Evolutionary conservation across 441 rosid genomes (phyloP).

Genomic region (Breynia disticha): DNA sequence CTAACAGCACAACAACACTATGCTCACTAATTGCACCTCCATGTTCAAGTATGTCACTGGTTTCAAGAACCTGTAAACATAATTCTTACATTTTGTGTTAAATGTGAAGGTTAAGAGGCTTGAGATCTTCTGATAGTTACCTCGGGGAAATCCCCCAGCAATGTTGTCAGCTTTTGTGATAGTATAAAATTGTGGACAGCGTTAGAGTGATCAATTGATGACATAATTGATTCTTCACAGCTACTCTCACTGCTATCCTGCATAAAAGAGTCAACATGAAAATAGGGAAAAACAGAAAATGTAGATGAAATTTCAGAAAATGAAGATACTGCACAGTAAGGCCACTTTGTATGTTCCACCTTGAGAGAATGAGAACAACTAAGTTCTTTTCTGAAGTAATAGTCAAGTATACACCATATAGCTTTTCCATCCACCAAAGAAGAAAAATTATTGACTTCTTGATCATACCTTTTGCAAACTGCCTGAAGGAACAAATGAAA

Average conservation of each 20-base stretch:
- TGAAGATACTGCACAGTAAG: conserved; percentile 4
- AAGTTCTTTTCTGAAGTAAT: conserved; percentile 73
- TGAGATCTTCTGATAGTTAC: conserved; percentile 21
- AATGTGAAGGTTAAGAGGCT: not conserved
- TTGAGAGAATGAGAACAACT: conserved; percentile 46
- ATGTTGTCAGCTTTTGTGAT: conserved; percentile 68
- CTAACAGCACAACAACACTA: conserved; percentile 66
- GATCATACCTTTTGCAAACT: conserved; percentile 48
- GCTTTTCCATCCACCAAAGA: conserved; percentile 83
- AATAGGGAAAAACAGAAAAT: conserved; percentile 8
- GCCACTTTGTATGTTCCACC: conserved; percentile 27
- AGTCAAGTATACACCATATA: conserved; percentile 90
- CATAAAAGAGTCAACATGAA: conserved; percentile 16
- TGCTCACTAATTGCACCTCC: conserved; percentile 54
- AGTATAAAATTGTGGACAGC: conserved; percentile 75
- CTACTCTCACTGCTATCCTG: conserved; percentile 38
- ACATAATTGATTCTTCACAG: conserved; percentile 58
- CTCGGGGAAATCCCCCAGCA: conserved; percentile 90
- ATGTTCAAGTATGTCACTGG: conserved; percentile 82
- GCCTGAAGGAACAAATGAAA: conserved; percentile 38
- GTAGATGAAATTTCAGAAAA: not conserved
- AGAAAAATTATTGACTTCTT: conserved; percentile 37
- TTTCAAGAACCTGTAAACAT: conserved; percentile 61
- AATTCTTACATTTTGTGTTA: not conserved
- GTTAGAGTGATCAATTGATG: conserved; percentile 53